Base-by-base conservation (phyloP, 331 rosid species). In the Cydonia oblonga region DNA sequence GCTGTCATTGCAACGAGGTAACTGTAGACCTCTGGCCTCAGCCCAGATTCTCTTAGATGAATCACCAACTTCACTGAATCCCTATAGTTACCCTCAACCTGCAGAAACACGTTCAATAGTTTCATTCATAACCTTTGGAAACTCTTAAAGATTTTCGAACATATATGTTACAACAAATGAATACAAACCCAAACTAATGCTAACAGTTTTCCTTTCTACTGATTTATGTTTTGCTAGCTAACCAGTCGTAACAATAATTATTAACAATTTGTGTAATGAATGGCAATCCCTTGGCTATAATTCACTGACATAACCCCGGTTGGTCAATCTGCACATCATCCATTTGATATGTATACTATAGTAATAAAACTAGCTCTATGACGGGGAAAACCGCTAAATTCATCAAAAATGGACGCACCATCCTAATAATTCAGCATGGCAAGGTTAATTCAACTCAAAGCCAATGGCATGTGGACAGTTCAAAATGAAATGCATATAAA, bases 1-100 rank as follows among this genome's bases (percentile, higher is more conserved):
- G 96, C 96, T 49, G 97, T 89, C 98, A 95, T 89, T 44, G 97
- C 98, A 63, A 89, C 80, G 61, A 95, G 96, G 77, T 89, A 91
- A 82, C 97, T 90, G 81, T 93, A 90, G 24, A 84, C 84, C 88
- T 93, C 98, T 32, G 98, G 96, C 85, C 77, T 87, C 86, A 95
- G 67, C 53, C 98, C 93, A 64, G 97, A 89, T 81, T 88, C 96
- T 82, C 93, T 89, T 22, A 88, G 77, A 9, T 80, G 86, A 66
- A 89, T 83, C 69, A 95, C 96, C 85, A 88, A 79, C 79, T 84
- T 89, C 80, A 87, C 86, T 26, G 98, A 92, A 5, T 84, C 85
- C 78, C 71, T 77, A 42, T 88, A 95, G 75, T 90, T 86, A 38
- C 96, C 97, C 38, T 87, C 96, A 80, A 78, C 85, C 98, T 95